Evolutionary conservation across 768 basidiomycete genomes (phyloP), one percentile per base, ranked within the genome.

Genomic region (Galerina sulciceps): DNA sequence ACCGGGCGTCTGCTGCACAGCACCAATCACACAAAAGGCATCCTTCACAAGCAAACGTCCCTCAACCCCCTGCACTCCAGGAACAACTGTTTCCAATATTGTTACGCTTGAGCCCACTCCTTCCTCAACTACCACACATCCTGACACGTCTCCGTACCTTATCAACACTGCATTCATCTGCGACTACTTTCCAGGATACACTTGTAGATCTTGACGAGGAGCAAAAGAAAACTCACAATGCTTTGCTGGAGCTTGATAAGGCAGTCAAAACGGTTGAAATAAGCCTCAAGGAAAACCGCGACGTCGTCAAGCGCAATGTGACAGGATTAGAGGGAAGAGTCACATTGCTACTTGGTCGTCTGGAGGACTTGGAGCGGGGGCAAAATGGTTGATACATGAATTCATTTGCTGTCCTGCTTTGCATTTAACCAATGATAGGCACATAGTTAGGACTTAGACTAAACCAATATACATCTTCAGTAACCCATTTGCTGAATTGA

Each of bases 81-180:
- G 90, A 92, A 45, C 85, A 88, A 43, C 71, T 93, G 11, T 72
- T 90, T 0, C 90, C 91, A 0, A 69, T 90, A 48, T 79, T 93
- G 15, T 81, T 85, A 22, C 85, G 90, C 17, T 84, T 93, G 0
- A 83, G 83, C 4, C 91, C 90, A 0, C 81, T 86, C 0, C 79
- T 93, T 1, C 89, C 91, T 0, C 91, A 93, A 62, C 90, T 93
- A 43, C 91, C 96, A 1, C 94, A 97, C 64, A 89, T 99, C 20
- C 83, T 99, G 22, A 86, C 91, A 3, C 91, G 96, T 13, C 75
- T 99, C 37, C 86, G 93, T 38, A 95, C 94, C 10, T 80, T 99
- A 4, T 87, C 92, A 9, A 69, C 85, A 0, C 73, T 99, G 58
- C 96, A 99, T 67, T 81, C 88, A 0, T 87, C 91, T 47, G 93